Evolutionary conservation across 2,329 filamentous ascomycete genomes (phyloP).

Genomic region (Pestalotiopsis fici): DNA sequence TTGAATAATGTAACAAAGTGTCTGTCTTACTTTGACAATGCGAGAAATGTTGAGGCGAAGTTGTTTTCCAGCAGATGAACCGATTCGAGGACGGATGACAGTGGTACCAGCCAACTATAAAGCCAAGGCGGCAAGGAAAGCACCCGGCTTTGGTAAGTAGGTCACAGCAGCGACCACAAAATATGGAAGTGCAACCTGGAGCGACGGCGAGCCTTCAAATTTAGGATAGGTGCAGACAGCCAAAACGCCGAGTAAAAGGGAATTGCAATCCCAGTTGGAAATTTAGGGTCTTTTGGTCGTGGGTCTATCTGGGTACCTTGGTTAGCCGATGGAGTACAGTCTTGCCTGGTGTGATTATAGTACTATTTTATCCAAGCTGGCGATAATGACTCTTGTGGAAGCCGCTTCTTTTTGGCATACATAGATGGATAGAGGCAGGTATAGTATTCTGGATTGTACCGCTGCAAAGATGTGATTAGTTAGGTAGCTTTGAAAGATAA

Average conservation of each 20-base stretch:
- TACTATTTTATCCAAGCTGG: too few relatives aligned
- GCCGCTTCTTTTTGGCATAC: not conserved
- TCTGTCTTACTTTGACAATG: not conserved
- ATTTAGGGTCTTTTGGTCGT: too few relatives aligned
- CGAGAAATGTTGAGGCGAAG: not conserved
- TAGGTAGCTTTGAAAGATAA: not conserved
- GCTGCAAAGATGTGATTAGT: not conserved
- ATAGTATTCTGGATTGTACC: not conserved
- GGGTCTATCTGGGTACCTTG: too few relatives aligned
- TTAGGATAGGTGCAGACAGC: too few relatives aligned
- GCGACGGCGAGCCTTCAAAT: too few relatives aligned
- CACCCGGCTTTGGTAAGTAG: not conserved
- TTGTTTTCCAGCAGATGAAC: not conserved
- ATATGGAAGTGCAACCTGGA: too few relatives aligned
- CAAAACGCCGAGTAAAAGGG: too few relatives aligned
- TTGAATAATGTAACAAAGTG: not conserved
- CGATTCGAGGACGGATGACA: not conserved
- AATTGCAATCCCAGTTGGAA: too few relatives aligned
- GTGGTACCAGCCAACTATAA: not conserved
- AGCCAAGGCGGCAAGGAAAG: not conserved
- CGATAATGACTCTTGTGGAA: not conserved
- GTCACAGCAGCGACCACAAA: too few relatives aligned
- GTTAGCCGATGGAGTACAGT: too few relatives aligned
- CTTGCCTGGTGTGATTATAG: too few relatives aligned
- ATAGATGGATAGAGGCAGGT: not conserved